Evolutionary conservation across 805 yeast genomes (phyloP).

Genomic region (Sugiyamaella boreocaroliniensis): DNA sequence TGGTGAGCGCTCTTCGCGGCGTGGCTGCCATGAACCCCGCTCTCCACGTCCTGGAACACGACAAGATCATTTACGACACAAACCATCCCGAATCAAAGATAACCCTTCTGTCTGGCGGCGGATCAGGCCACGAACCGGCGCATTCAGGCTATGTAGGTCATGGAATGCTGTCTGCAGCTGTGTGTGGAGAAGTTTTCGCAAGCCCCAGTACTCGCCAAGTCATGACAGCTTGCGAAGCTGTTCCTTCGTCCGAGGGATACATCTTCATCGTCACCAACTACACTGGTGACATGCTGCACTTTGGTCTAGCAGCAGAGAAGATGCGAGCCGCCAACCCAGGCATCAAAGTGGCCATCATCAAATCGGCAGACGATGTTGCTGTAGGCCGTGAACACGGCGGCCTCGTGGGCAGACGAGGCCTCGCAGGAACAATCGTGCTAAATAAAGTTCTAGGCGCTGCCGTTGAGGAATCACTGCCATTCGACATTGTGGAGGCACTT

Average conservation of each 20-base stretch:
- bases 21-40: constrained; percentile 35
- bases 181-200: constrained; percentile 82
- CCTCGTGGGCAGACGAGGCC: constrained; percentile 86
- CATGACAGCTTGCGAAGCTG: constrained; percentile 55
- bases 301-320: constrained; percentile 83
- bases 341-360: constrained; percentile 53
- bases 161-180: constrained; percentile 80
- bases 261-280: constrained; percentile 79
- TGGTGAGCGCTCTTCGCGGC: constrained; percentile 35
- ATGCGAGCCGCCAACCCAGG: constrained; percentile 64
- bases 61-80: constrained; percentile 35
- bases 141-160: constrained; percentile 86
- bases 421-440: constrained; percentile 80
- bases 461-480: constrained; percentile 34
- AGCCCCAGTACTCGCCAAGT: constrained; percentile 87
- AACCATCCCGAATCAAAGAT: constrained; percentile 41
- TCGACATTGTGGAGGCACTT: constrained; percentile 61
- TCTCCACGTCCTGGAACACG: constrained; percentile 34
- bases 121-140: constrained; percentile 91
- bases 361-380: constrained; percentile 85
- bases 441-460: constrained; percentile 80
- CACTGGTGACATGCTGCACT: constrained; percentile 88
- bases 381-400: constrained; percentile 82
- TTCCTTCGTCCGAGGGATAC: constrained; percentile 52
- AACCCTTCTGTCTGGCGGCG: constrained; percentile 81